These are phyloP conservation scores for Excoecaria cochinchinensis DNA, from an alignment of 345 rosid species.

Conservation along the genomic window DNA sequence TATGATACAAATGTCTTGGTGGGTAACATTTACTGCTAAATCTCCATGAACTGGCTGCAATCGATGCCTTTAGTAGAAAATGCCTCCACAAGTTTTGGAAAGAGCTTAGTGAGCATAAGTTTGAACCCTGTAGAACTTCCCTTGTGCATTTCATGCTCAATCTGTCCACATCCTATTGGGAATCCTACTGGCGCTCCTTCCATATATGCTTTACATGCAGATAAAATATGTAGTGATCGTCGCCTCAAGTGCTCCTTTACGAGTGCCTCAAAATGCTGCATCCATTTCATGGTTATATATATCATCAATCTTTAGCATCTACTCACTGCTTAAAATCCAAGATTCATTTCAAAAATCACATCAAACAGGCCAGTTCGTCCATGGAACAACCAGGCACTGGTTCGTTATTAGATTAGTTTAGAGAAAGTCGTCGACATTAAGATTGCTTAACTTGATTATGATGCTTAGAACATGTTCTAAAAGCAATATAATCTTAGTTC, in stretches of 20 bases:
- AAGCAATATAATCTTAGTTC: background rate
- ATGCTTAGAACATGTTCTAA: background rate
- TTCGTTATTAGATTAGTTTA: background rate
- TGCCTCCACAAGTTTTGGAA: conserved; percentile 67
- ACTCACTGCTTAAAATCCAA: background rate
- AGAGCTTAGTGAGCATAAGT: conserved; percentile 88
- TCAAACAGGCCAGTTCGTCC: background rate
- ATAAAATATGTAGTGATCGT: conserved; percentile 43
- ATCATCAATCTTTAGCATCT: background rate
- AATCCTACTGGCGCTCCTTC: conserved; percentile 63
- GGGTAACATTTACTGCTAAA: conserved; percentile 24
- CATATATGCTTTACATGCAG: conserved; percentile 73
- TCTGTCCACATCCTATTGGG: conserved; percentile 27
- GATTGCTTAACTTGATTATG: background rate
- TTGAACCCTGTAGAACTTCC: conserved; percentile 84
- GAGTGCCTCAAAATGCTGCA: conserved; percentile 81
- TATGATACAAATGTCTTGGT: conserved; percentile 10
- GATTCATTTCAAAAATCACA: background rate
- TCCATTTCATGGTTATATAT: background rate
- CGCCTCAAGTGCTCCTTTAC: conserved; percentile 66
- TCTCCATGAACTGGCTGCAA: conserved; percentile 44
- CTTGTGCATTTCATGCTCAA: conserved; percentile 34
- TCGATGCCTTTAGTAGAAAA: conserved; percentile 69
- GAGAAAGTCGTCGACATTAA: background rate
- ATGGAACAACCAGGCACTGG: background rate